A percentile compares a stretch with the other conserved stretches of the same genome.
Evolutionary conservation across 495 filamentous ascomycete species (phyloP).

Genomic region (Aspergillus steynii): DNA sequence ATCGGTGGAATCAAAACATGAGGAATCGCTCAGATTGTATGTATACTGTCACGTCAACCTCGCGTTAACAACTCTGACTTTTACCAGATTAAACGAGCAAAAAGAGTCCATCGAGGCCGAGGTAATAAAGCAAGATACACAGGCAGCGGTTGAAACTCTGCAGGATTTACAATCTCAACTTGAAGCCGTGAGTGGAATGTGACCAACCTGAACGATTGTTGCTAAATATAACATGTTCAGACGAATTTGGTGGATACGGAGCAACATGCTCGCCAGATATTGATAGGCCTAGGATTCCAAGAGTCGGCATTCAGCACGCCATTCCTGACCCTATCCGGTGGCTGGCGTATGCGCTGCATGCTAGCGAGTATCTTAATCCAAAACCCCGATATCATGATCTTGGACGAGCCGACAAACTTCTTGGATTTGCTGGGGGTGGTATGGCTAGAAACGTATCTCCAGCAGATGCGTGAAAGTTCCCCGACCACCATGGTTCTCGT

Average conservation of each 20-base stretch:
- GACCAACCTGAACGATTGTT: background rate
- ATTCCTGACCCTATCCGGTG: slow-evolving; percentile 69
- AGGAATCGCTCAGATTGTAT: slow-evolving; percentile 54
- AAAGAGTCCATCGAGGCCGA: slow-evolving; percentile 55
- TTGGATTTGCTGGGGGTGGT: slow-evolving; percentile 79
- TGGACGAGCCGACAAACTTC: slow-evolving; percentile 88
- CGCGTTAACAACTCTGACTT: slow-evolving; percentile 7
- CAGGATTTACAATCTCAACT: slow-evolving; percentile 60
- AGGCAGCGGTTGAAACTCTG: slow-evolving; percentile 61
- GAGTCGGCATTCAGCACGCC: slow-evolving; percentile 55
- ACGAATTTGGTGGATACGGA: slow-evolving; percentile 51
- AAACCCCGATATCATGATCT: slow-evolving; percentile 73
- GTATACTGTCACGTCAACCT: slow-evolving; percentile 2
- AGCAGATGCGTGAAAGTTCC: slow-evolving; percentile 44
- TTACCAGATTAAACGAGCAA: slow-evolving; percentile 50
- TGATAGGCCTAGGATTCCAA: slow-evolving; percentile 72
- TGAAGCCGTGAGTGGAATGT: slow-evolving; percentile 39
- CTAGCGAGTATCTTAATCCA: slow-evolving; percentile 68
- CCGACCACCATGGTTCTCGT: slow-evolving; percentile 62
- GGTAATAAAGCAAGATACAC: slow-evolving; percentile 58
- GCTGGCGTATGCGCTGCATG: slow-evolving; percentile 74
- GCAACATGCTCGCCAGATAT: slow-evolving; percentile 61
- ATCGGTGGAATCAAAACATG: slow-evolving; percentile 61
- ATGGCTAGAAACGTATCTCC: slow-evolving; percentile 74
- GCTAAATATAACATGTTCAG: slow-evolving; percentile 16